Evolutionary conservation across 2,329 filamentous ascomycete species (phyloP), one percentile per base, ranked within the genome.

Genomic region (Leptographium lundbergii): DNA sequence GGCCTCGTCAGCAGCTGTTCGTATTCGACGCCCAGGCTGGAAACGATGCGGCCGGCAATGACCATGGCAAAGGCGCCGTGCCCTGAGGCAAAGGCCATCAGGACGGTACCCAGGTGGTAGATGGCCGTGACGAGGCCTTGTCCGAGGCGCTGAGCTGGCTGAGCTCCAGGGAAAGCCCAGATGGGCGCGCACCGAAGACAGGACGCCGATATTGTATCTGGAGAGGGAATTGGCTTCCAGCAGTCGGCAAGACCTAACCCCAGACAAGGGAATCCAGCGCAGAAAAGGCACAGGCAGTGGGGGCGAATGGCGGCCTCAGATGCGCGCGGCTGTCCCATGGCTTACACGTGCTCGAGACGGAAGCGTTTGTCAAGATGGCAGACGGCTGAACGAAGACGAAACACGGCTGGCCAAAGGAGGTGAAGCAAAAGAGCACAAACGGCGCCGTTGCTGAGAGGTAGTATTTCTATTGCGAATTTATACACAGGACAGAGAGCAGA

Each of bases 171-270:
- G 69, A 69, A 80, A 84, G 22, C 80, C 80, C 0, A 76, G 75
- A 64, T 81, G 76, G 6, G 81, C 77, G 57, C 81, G 77, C 45
- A 84, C 72, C 1, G 79, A 79, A 1, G 78, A 78, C 22, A 82
- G 71, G 51, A 84, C 73, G 57, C 80, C 81, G 63, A 84, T 76
- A 65, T 82, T 81, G 67, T 83, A 82, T 17, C 77, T 79, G 52
- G 25, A n/a, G 2, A 19, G 9, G n/a, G n/a, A n/a, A n/a, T n/a
- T n/a, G n/a, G n/a, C n/a, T n/a, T n/a, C n/a, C 29, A 10, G 29
- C 29, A 32, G 29, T 32, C 5, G 29, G 29, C 5, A 32, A 47
- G 22, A 68, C 73, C 65, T 67, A 79, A 77, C 80, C 79, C 78
- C 79, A 81, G 27, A 79, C 73, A 45, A 80, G 78, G 2, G 79